Base-by-base conservation (phyloP, 139 green algal species). In the Coelastrella sp. region DNA sequence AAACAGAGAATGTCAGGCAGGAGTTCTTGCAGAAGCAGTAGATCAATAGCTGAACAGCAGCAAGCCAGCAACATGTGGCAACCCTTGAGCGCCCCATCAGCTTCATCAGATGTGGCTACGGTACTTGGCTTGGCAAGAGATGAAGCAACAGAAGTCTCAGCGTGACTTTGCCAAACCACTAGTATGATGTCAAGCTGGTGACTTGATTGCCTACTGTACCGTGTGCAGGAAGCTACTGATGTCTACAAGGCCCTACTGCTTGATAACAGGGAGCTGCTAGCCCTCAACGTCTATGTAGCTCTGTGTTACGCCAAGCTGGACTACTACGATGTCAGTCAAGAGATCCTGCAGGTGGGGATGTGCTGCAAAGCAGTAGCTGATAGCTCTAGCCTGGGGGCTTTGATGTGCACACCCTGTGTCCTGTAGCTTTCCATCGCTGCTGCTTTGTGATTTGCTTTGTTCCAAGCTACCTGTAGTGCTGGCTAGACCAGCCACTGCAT, bases 241-340 rank as follows among this genome's bases (percentile, higher is more conserved):
- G 96, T 97, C 60, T 98, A 98, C 92, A 98, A 98, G 93, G 90
- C 92, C 0, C 90, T 98, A 71, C 91, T 98, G 89, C 90, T 96
- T 60, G 93, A 96, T 58, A 89, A 97, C 91, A 66, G 93, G 5
- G 94, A 97, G 14, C 96, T 94, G 89, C 88, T 97, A 54, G 96
- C 96, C 2, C 91, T 98, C 16, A 97, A 98, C 65, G 93, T 98
- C 23, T 98, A 97, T 92, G 94, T 98, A 5, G 96, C 95, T 5
- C 92, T 98, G 16, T 98, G 95, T 92, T 98, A 98, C 90, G 94
- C 90, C 91, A 97, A 97, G 92, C 95, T 98, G 59, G 96, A 98
- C 89, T 98, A 97, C 93, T 98, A 97, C 84, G 96, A 98, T 80
- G 95, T 98, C 71, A 95, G 90, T 68, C 87, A 96, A 92, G 96